These are phyloP conservation scores for Curvularia lunata DNA, from an alignment of 2,329 filamentous ascomycete species.

Conservation along the genomic window DNA sequence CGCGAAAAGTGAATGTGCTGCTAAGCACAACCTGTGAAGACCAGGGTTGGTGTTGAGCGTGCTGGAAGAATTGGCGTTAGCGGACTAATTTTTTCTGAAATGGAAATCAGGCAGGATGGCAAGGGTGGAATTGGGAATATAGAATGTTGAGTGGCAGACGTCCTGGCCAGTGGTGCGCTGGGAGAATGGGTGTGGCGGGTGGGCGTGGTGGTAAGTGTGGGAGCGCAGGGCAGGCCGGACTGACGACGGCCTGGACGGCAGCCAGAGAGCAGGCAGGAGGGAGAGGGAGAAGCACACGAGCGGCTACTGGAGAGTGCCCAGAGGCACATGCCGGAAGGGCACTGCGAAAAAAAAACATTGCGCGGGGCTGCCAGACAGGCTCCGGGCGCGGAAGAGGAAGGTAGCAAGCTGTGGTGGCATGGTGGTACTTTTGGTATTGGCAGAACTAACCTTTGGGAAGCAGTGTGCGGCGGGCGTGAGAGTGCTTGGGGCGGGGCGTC, in stretches of 20 bases:
- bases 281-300: slow-evolving; percentile 8
- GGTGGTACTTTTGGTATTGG: slow-evolving; percentile 20
- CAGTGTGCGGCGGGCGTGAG: slow-evolving; percentile 19
- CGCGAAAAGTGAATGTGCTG: slow-evolving; percentile 15
- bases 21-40: slow-evolving; percentile 16
- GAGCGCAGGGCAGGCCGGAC: slow-evolving; percentile 3
- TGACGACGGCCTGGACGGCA: slow-evolving; percentile 8
- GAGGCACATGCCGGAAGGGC: slow-evolving; percentile 6
- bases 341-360: slow-evolving; percentile 7
- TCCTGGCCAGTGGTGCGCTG: slow-evolving; percentile 5
- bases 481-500: slow-evolving; percentile 10
- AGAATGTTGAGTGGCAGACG: neutral
- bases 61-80: slow-evolving; percentile 28
- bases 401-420: slow-evolving; percentile 22
- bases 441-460: slow-evolving; percentile 37
- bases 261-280: slow-evolving; percentile 4
- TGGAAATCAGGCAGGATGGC: neutral
- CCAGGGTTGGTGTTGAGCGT: slow-evolving; percentile 9
- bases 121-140: neutral
- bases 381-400: slow-evolving; percentile 22
- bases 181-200: slow-evolving; percentile 6
- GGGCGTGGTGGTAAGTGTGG: neutral
- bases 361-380: slow-evolving; percentile 18
- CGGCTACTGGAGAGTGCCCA: slow-evolving; percentile 3
- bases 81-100: neutral